Evolutionary conservation across 257 asterid species (phyloP).

Genomic region (Nicotiana sylvestris): DNA sequence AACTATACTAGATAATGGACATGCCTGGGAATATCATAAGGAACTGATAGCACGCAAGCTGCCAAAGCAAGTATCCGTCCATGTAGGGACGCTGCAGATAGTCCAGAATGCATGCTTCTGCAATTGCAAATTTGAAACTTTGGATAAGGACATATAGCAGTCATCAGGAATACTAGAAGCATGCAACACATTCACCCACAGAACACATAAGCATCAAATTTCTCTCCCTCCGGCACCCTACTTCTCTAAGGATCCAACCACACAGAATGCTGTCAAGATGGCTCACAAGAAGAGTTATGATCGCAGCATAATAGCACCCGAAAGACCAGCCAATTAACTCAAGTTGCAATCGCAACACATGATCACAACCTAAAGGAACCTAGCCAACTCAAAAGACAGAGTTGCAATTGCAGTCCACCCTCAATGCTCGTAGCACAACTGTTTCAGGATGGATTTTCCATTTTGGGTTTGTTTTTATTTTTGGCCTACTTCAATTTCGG

Average conservation of each 20-base stretch:
- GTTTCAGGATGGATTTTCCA: too few relatives aligned
- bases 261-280: background rate
- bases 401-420: too few relatives aligned
- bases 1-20: conserved; percentile 18
- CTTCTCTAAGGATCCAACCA: background rate
- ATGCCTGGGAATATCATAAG: conserved; percentile 98
- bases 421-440: too few relatives aligned
- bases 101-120: conserved; percentile 62
- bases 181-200: background rate
- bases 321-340: too few relatives aligned
- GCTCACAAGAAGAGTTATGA: too few relatives aligned
- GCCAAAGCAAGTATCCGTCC: conserved; percentile 94
- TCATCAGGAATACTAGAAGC: background rate
- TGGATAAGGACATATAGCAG: conserved; percentile 15
- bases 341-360: too few relatives aligned
- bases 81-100: conserved; percentile 71
- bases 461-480: too few relatives aligned
- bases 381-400: too few relatives aligned
- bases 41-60: conserved; percentile 89
- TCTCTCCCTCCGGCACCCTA: background rate
- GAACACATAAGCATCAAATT: background rate
- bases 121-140: conserved; percentile 19
- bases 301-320: too few relatives aligned
- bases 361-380: too few relatives aligned
- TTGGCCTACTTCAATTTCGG: too few relatives aligned